Evolutionary conservation across 139 green algal genomes (phyloP).

Genomic region (Bryopsis sp.): DNA sequence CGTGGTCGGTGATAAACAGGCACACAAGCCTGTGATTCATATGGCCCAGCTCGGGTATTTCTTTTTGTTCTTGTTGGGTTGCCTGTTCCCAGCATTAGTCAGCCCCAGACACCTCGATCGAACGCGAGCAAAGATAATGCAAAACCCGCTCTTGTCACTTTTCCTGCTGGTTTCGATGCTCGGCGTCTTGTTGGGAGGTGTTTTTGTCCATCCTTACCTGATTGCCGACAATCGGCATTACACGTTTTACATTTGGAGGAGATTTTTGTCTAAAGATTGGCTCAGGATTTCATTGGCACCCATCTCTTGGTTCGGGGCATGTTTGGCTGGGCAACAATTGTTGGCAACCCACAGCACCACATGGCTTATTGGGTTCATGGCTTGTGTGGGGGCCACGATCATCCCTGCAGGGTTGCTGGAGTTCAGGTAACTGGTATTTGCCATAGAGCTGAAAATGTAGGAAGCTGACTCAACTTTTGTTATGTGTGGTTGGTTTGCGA

Average conservation of each 20-base stretch:
- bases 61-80: constrained; percentile 35
- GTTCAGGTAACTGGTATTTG: constrained; percentile 44
- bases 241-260: constrained; percentile 86
- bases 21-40: constrained; percentile 62
- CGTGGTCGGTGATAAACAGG: constrained; percentile 65
- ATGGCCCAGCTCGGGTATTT: constrained; percentile 76
- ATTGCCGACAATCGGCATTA: constrained; percentile 94
- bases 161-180: not conserved
- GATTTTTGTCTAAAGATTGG: constrained; percentile 24
- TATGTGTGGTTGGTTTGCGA: not conserved
- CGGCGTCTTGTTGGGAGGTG: not conserved
- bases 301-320: constrained; percentile 31
- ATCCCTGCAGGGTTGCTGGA: constrained; percentile 78
- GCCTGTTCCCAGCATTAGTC: constrained; percentile 37
- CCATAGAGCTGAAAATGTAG: not conserved
- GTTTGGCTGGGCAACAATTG: constrained; percentile 27
- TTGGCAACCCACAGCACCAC: constrained; percentile 15
- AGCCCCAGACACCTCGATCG: not conserved
- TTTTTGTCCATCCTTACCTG: constrained; percentile 71
- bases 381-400: constrained; percentile 38
- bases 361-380: constrained; percentile 30
- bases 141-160: not conserved
- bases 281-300: constrained; percentile 40
- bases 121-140: not conserved
- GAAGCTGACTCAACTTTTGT: not conserved